phyloP scores from a whole-genome alignment of 192 early-diverging fungal genomes.

The Umbelopsis isabellina region DNA sequence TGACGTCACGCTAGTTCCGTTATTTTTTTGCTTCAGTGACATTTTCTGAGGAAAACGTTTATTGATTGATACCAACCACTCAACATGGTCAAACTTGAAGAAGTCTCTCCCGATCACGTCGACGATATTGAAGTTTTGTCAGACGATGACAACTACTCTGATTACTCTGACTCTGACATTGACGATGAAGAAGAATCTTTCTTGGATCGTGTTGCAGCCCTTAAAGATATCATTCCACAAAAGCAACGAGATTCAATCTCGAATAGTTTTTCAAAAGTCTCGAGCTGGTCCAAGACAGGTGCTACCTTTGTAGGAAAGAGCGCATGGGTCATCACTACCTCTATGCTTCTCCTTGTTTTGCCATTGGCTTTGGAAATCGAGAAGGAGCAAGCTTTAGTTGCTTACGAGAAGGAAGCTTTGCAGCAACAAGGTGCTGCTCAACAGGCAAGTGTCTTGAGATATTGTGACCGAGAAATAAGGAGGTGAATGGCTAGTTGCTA shows the following conservation, averaged over 20 bases:
- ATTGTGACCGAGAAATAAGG: neutral
- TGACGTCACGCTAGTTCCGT: neutral
- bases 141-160: conserved; percentile 55
- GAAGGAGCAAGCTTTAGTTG: conserved; percentile 82
- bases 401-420: conserved; percentile 74
- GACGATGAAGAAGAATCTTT: conserved; percentile 83
- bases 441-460: conserved; percentile 32
- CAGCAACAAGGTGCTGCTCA: conserved; percentile 51
- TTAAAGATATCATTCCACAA: conserved; percentile 87
- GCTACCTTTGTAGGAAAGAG: conserved; percentile 76
- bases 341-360: conserved; percentile 78
- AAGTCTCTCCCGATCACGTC: conserved; percentile 46
- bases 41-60: neutral
- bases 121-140: conserved; percentile 54
- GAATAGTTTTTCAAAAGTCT: conserved; percentile 55
- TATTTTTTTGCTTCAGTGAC: conserved; percentile 17
- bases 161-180: conserved; percentile 65
- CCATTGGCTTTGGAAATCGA: conserved; percentile 89
- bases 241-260: conserved; percentile 70
- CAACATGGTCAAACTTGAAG: conserved; percentile 57
- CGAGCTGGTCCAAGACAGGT: conserved; percentile 60
- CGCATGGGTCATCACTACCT: conserved; percentile 89
- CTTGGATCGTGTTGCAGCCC: conserved; percentile 78
- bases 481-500: no score
- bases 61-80: neutral